These are phyloP conservation scores for Cladosporium velox DNA, from an alignment of 2,329 filamentous ascomycete genomes.

Conservation along the genomic window DNA sequence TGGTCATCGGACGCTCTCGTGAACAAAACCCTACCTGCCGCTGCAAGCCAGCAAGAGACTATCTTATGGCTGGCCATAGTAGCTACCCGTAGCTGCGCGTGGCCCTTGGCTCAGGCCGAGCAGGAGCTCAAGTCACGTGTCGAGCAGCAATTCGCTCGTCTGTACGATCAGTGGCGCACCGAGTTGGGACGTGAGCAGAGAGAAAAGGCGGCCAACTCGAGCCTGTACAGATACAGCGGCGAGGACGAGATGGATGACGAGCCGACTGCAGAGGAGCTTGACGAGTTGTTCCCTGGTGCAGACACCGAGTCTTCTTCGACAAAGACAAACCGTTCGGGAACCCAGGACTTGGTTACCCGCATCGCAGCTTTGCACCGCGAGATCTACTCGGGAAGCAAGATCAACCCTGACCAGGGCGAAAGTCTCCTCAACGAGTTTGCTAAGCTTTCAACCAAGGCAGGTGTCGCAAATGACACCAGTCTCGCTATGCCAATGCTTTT, in stretches of 20 bases:
- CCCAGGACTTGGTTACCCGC: conserved; percentile 29
- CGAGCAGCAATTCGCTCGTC: conserved; percentile 67
- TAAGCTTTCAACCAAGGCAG: neutral
- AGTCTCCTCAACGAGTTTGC: conserved; percentile 26
- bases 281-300: conserved; percentile 76
- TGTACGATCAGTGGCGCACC: conserved; percentile 79
- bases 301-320: neutral
- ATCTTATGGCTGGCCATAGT: conserved; percentile 30
- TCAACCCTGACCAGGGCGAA: conserved; percentile 22
- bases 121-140: conserved; percentile 48
- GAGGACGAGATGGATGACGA: conserved; percentile 75
- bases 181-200: conserved; percentile 75
- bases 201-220: conserved; percentile 70
- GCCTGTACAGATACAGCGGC: conserved; percentile 81
- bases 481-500: conserved; percentile 34
- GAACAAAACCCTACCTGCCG: conserved; percentile 22
- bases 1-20: conserved; percentile 32
- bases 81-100: conserved; percentile 24
- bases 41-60: conserved; percentile 27
- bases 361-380: conserved; percentile 30
- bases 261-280: conserved; percentile 71
- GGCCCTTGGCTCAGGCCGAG: conserved; percentile 21
- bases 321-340: conserved; percentile 6
- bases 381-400: conserved; percentile 21
- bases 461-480: neutral